Conservation (phyloP, 257 asterid genomes). For the Oldenlandia corymbosa region DNA sequence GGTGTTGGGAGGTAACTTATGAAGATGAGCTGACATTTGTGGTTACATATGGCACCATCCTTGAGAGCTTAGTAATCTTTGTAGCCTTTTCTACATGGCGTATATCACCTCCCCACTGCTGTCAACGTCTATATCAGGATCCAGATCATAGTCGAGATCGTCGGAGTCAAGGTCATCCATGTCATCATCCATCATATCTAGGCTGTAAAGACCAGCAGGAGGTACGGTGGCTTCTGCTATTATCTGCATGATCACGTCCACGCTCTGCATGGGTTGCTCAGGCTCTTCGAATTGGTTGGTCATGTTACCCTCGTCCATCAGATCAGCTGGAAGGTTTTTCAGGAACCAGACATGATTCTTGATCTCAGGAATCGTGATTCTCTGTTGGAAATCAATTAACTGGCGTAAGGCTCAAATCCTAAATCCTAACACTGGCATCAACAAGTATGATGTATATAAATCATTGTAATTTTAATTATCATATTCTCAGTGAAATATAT, state of each 20-base stretch:
- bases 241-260: slow-evolving; percentile 83
- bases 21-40: too few species aligned
- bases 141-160: slow-evolving; percentile 77
- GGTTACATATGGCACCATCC: too few species aligned
- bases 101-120: slow-evolving; percentile 95
- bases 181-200: slow-evolving; percentile 86
- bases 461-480: too few species aligned
- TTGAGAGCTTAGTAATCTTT: too few species aligned
- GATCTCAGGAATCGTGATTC: slow-evolving; percentile 76
- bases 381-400: slow-evolving; percentile 41
- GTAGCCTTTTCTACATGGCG: too few species aligned
- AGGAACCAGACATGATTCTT: slow-evolving; percentile 72
- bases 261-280: slow-evolving; percentile 87
- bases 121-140: slow-evolving; percentile 86
- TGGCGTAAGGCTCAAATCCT: neutral
- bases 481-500: too few species aligned
- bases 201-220: slow-evolving; percentile 58
- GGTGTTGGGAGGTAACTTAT: too few species aligned
- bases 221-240: slow-evolving; percentile 89
- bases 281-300: slow-evolving; percentile 75
- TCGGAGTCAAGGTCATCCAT: slow-evolving; percentile 84
- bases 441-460: too few species aligned
- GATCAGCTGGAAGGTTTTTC: slow-evolving; percentile 82
- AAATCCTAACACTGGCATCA: too few species aligned
- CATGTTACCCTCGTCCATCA: slow-evolving; percentile 61